Conservation (phyloP, 176 grass and related monocot genomes). For the Elymus sibiricus region DNA sequence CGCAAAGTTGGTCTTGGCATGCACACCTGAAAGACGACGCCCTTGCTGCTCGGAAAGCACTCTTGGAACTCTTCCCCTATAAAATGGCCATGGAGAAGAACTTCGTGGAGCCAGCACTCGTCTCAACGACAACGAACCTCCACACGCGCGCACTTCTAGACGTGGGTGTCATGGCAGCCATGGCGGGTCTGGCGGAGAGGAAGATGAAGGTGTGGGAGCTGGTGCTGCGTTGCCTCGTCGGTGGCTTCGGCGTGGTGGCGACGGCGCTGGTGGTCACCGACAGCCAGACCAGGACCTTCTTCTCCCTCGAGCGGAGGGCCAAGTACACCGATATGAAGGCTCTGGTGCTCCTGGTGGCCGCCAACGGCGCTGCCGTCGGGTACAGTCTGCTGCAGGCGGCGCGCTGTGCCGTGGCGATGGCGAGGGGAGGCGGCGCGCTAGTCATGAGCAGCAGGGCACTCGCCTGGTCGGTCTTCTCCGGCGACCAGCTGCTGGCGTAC, state of each 20-base stretch:
- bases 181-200: conserved; percentile 41
- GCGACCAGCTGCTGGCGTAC: conserved; percentile 91
- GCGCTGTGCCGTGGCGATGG: conserved; percentile 34
- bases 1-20: conserved; percentile 1
- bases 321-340: conserved; percentile 73
- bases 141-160: neutral
- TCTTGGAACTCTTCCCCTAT: conserved; percentile 3
- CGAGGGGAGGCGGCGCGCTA: neutral
- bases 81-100: conserved; percentile 22
- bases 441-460: conserved; percentile 26
- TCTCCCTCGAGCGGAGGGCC: conserved; percentile 57
- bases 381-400: conserved; percentile 73
- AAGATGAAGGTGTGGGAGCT: conserved; percentile 64
- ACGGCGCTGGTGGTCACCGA: conserved; percentile 54
- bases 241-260: conserved; percentile 24
- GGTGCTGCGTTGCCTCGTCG: conserved; percentile 42
- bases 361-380: conserved; percentile 38
- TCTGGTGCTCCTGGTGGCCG: conserved; percentile 59
- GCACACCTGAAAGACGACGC: neutral
- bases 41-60: neutral
- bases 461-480: conserved; percentile 69
- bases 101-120: neutral
- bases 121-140: neutral
- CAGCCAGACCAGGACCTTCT: conserved; percentile 53
- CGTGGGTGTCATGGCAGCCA: neutral